A percentile compares a stretch with the other conserved stretches of the same genome.
Conservation (phyloP, 306 rosid genomes). For the Hippophae rhamnoides region DNA sequence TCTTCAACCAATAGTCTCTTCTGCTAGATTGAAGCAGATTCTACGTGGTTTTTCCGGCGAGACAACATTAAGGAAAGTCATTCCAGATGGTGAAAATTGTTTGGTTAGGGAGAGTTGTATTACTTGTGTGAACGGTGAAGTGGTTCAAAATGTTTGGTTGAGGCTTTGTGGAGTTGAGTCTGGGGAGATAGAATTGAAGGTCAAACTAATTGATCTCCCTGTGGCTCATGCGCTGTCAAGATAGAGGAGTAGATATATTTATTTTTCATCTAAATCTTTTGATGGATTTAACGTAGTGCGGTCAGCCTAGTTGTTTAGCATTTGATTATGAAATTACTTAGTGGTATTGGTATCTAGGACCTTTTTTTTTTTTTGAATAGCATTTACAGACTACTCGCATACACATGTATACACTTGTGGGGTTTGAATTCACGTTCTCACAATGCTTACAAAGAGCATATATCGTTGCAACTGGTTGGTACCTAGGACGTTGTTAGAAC, state of each 20-base stretch:
- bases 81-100: constrained; percentile 74
- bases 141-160: constrained; percentile 80
- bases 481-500: too few species aligned
- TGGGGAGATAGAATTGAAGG: constrained; percentile 71
- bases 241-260: constrained; percentile 12
- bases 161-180: constrained; percentile 82
- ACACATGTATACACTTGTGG: too few species aligned
- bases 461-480: too few species aligned
- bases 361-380: too few species aligned
- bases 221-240: constrained; percentile 20
- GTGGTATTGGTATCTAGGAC: too few species aligned
- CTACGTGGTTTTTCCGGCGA: constrained; percentile 49
- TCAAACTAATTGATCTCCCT: constrained; percentile 45
- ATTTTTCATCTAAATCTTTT: too few species aligned
- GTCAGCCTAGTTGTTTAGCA: too few species aligned
- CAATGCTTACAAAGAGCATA: too few species aligned
- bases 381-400: too few species aligned
- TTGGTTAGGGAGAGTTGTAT: constrained; percentile 75
- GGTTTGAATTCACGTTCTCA: too few species aligned
- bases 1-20: constrained; percentile 80
- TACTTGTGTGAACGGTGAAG: constrained; percentile 60
- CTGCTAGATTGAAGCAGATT: constrained; percentile 72
- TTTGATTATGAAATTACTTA: too few species aligned
- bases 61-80: constrained; percentile 62
- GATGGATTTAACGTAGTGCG: too few species aligned